Evolutionary conservation across 805 yeast genomes (phyloP).

Genomic region (Wickerhamomyces silvicola): DNA sequence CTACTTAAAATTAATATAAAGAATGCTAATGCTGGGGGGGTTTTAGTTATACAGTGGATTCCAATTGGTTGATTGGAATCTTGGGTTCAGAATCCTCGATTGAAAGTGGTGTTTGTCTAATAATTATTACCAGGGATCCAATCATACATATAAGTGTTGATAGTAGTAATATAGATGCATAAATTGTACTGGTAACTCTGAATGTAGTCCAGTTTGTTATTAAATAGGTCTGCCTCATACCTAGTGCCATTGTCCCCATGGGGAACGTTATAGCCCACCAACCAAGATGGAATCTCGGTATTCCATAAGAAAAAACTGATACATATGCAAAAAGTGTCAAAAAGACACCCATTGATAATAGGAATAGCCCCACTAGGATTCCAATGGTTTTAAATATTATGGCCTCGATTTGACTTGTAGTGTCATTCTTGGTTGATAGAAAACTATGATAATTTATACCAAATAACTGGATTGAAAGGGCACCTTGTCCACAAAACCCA

Average conservation of each 20-base stretch:
- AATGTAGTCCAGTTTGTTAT: constrained; percentile 50
- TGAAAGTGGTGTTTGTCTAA: too few species aligned
- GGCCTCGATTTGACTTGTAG: constrained; percentile 19
- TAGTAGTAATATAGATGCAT: too few species aligned
- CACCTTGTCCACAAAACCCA: constrained; percentile 85
- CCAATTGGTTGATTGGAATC: too few species aligned
- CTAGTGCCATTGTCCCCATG: constrained; percentile 70
- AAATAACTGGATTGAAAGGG: constrained; percentile 55
- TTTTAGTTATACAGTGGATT: too few species aligned
- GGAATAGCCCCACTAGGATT: constrained; percentile 35
- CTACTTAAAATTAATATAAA: too few species aligned
- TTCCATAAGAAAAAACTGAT: constrained; percentile 27
- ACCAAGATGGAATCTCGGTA: constrained; percentile 37
- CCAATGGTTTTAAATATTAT: constrained; percentile 29
- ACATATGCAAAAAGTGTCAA: constrained; percentile 40
- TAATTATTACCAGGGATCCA: too few species aligned
- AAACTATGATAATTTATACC: constrained; percentile 36
- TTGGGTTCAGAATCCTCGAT: too few species aligned
- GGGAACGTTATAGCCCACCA: constrained; percentile 93
- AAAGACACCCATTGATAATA: constrained; percentile 52
- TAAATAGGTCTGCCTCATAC: constrained; percentile 45
- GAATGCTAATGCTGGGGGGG: too few species aligned
- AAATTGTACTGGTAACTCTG: constrained; percentile 55
- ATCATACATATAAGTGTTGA: too few species aligned
- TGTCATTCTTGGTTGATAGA: constrained; percentile 16